Base-by-base conservation (phyloP, 257 asterid genomes). In the Nyctanthes arbortristis region DNA sequence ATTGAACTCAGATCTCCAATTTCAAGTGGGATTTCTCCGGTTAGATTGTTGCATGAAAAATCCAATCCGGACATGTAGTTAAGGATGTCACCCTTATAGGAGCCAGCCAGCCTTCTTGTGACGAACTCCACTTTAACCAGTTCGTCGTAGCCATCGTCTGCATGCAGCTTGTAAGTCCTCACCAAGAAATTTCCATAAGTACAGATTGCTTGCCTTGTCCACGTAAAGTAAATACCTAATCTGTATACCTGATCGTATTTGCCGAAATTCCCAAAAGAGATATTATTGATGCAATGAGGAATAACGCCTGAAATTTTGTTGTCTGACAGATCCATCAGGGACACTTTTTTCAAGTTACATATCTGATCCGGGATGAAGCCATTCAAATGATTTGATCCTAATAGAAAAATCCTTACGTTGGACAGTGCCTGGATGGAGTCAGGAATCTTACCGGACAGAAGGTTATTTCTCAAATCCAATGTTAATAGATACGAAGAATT, bases 1-100 rank as follows among this genome's bases (percentile, higher is more conserved):
- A 63, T 56, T 12, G 14, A 43, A n/a, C 12, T n/a, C 3, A 71
- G 25, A 49, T 63, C 70, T 25, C 70, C 75, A 3, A 71, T 36
- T 49, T 71, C 70, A 4, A 8, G 1, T 0, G 71, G 77, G 8
- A 72, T 64, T 37, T 55, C 31, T 4, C 71, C 71, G 3, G 34
- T 58, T 12, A 72, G 32, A 24, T 40, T 34, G 47, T 72, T 64
- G 60, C 49, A 55, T 8, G 71, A 64, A 29, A 72, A 56, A 43
- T 72, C 66, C 27, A 72, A 18, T 11, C 77, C 71, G 5, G 71
- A 72, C 77, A 72, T 64, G 7, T 52, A 72, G 32, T 71, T 63
- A 12, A 71, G 55, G 18, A 72, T 40, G 33, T 64, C 27, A 4
- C 76, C 76, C 30, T 45, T n/a, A 45, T 71, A 71, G 8, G n/a